phyloP scores from a whole-genome alignment of 1,284 basidiomycete genomes.

The Grifola frondosa region DNA sequence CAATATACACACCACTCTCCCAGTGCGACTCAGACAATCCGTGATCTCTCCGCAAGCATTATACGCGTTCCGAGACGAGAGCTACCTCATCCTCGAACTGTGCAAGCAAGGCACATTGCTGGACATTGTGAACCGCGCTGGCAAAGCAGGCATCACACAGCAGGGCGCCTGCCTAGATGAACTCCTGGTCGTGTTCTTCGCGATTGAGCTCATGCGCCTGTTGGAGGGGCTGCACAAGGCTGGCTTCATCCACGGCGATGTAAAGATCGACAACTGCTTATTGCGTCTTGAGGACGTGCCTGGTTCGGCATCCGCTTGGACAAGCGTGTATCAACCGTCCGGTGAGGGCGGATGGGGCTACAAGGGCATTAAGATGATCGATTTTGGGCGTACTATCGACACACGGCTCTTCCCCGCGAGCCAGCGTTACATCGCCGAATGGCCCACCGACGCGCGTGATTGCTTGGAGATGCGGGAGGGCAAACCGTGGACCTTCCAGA shows the following conservation, averaged over 20 bases:
- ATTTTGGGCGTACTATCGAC: slow-evolving; percentile 95
- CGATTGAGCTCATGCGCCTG: slow-evolving; percentile 83
- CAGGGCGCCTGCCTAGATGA: slow-evolving; percentile 89
- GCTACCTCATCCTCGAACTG: slow-evolving; percentile 86
- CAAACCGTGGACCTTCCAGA: slow-evolving; percentile 88
- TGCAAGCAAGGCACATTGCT: slow-evolving; percentile 92
- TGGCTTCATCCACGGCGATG: slow-evolving; percentile 94
- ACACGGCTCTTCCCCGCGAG: slow-evolving; percentile 72
- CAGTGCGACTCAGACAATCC: slow-evolving; percentile 54
- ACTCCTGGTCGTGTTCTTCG: slow-evolving; percentile 93
- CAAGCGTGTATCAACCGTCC: slow-evolving; percentile 68
- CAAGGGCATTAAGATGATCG: slow-evolving; percentile 92
- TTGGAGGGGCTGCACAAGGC: slow-evolving; percentile 81
- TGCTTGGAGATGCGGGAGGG: slow-evolving; percentile 88
- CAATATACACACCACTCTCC: slow-evolving; percentile 69
- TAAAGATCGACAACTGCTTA: slow-evolving; percentile 99
- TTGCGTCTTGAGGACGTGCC: slow-evolving; percentile 85
- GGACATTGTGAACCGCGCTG: slow-evolving; percentile 88
- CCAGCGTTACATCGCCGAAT: slow-evolving; percentile 86
- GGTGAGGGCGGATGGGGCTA: slow-evolving; percentile 83
- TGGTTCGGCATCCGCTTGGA: slow-evolving; percentile 70
- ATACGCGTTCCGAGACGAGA: slow-evolving; percentile 87
- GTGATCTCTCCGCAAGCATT: slow-evolving; percentile 76
- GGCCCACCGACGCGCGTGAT: slow-evolving; percentile 85
- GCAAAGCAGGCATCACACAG: slow-evolving; percentile 64